Evolutionary conservation across 306 rosid species (phyloP).

Genomic region (Amphicarpaea edgeworthii): DNA sequence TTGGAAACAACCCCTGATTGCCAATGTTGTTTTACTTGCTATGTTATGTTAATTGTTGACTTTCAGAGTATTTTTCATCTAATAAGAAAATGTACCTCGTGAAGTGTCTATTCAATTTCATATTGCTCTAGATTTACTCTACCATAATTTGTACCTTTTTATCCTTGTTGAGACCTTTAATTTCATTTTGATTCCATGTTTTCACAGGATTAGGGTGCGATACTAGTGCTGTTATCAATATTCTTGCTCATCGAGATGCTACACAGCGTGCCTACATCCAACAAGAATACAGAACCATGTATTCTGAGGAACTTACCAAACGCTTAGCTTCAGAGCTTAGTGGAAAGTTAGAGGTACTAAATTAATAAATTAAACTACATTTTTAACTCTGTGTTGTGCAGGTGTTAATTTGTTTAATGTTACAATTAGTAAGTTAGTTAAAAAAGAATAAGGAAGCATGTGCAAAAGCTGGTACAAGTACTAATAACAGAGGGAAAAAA

Average conservation of each 20-base stretch:
- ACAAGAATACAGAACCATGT: slow-evolving; percentile 69
- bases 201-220: slow-evolving; percentile 84
- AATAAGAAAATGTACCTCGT: not conserved
- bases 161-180: not conserved
- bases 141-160: not conserved
- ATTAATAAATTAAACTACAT: not conserved
- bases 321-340: slow-evolving; percentile 74
- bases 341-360: slow-evolving; percentile 72
- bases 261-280: slow-evolving; percentile 75
- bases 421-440: not conserved
- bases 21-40: not conserved
- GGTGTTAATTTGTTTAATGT: not conserved
- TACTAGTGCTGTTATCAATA: slow-evolving; percentile 68
- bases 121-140: not conserved
- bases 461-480: not conserved
- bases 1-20: not conserved
- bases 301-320: slow-evolving; percentile 67
- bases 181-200: not conserved
- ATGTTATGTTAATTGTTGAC: not conserved
- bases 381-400: not conserved
- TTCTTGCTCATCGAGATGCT: slow-evolving; percentile 79
- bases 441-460: not conserved
- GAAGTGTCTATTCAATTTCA: not conserved
- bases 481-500: not conserved
- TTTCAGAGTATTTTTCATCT: not conserved